Evolutionary conservation across 352 stramenopile species (phyloP).

Genomic region (Phytophthora cactorum): DNA sequence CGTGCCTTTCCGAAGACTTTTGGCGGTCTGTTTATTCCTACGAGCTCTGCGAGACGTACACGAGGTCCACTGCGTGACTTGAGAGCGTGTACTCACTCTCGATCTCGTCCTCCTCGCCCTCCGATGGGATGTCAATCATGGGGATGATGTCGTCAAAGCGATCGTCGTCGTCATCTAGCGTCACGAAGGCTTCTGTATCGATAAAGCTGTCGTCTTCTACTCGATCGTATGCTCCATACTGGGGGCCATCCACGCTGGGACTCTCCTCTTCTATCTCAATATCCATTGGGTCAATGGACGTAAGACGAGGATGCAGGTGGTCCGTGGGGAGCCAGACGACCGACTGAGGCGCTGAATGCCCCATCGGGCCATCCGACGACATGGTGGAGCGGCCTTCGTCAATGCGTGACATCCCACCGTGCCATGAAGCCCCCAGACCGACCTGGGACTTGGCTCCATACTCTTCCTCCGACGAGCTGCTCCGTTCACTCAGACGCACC

Average conservation of each 20-base stretch:
- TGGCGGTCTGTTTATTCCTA: conserved; percentile 21
- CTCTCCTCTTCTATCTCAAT: conserved; percentile 27
- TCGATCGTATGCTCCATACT: conserved; percentile 18
- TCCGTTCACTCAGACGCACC: conserved; percentile 25
- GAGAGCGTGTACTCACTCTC: conserved; percentile 24
- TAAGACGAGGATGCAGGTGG: conserved; percentile 30
- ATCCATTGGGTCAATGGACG: conserved; percentile 23
- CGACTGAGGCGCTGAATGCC: conserved; percentile 16
- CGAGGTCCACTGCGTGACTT: conserved; percentile 23
- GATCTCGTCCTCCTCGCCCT: conserved; percentile 41
- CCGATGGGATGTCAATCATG: conserved; percentile 51
- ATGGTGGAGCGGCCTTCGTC: conserved; percentile 49
- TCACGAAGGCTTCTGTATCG: conserved; percentile 40
- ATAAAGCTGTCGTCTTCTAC: conserved; percentile 36
- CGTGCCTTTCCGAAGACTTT: conserved; percentile 12
- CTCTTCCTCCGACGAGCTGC: conserved; percentile 25
- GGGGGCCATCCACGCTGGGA: conserved; percentile 2
- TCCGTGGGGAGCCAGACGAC: conserved; percentile 41
- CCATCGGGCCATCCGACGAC: conserved; percentile 37
- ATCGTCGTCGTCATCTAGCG: conserved; percentile 36
- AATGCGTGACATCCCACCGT: conserved; percentile 33
- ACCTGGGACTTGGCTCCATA: conserved; percentile 14
- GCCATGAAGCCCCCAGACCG: conserved; percentile 28
- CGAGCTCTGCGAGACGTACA: conserved; percentile 20
- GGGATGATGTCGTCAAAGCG: conserved; percentile 28